Percentiles rank a stretch among this genome's conserved stretches.
These are phyloP conservation scores for Canariomyces notabilis DNA, from an alignment of 2,329 filamentous ascomycete species.

Conservation along the genomic window DNA sequence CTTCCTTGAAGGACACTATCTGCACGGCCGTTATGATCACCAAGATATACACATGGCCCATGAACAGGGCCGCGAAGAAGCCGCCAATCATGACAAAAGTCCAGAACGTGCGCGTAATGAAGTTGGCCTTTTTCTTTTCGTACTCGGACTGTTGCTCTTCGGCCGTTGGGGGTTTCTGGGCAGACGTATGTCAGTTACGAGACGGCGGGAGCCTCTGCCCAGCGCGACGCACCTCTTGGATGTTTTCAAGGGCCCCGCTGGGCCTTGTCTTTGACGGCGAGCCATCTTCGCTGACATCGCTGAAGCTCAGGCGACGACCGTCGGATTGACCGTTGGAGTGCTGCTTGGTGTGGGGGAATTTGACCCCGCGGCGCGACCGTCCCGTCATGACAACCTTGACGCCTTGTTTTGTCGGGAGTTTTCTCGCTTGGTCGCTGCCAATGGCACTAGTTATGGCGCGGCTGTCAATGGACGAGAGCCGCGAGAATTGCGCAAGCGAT, in stretches of 20 bases:
- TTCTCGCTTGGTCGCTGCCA: too few species aligned
- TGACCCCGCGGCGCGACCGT: constrained; percentile 46
- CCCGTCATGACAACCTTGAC: constrained; percentile 31
- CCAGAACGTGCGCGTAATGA: constrained; percentile 96
- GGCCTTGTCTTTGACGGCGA: constrained; percentile 31
- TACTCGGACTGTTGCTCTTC: constrained; percentile 59
- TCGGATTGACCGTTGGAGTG: constrained; percentile 44
- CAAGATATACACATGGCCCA: constrained; percentile 96
- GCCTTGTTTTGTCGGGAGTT: too few species aligned
- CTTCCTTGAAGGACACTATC: constrained; percentile 97
- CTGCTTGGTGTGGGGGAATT: constrained; percentile 41
- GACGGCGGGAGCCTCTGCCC: not conserved
- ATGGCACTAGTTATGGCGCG: too few species aligned
- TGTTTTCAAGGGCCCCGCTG: constrained; percentile 32
- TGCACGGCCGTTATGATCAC: constrained; percentile 88
- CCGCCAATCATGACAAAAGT: constrained; percentile 93
- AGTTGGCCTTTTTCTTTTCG: constrained; percentile 98
- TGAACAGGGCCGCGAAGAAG: constrained; percentile 90
- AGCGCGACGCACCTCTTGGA: constrained; percentile 32
- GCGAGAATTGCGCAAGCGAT: not conserved
- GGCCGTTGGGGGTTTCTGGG: constrained; percentile 39
- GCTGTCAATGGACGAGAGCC: too few species aligned
- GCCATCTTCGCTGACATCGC: constrained; percentile 60
- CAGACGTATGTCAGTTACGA: constrained; percentile 18
- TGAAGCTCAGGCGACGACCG: constrained; percentile 64